Conservation (phyloP, 768 basidiomycete species). For the Boletus rex-veris region DNA sequence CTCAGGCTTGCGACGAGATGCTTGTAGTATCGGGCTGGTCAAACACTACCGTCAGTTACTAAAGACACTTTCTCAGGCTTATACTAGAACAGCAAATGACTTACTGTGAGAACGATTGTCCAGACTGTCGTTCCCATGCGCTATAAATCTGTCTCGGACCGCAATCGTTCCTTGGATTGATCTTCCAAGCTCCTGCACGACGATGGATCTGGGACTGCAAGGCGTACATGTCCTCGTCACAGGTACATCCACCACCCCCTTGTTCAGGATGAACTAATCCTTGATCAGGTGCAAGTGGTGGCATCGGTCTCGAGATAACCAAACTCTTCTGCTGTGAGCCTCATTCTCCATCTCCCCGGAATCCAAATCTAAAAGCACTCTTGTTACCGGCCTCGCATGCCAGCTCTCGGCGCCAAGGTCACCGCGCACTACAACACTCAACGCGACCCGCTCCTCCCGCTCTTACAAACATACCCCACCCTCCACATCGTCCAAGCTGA, state of each 20-base stretch:
- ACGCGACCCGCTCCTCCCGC: conserved; percentile 37
- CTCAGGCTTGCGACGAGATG: no score
- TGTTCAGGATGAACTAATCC: neutral
- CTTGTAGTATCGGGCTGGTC: no score
- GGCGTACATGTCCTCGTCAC: conserved; percentile 67
- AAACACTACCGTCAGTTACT: no score
- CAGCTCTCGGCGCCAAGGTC: conserved; percentile 69
- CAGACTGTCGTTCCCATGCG: no score
- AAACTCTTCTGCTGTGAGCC: conserved; percentile 52
- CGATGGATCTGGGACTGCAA: conserved; percentile 57
- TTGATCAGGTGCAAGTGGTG: conserved; percentile 63
- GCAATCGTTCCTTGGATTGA: no score
- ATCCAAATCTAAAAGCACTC: no score
- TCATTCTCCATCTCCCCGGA: neutral
- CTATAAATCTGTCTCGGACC: no score
- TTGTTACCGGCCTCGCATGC: neutral
- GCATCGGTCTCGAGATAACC: conserved; percentile 65
- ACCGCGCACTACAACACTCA: conserved; percentile 70
- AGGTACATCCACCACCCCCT: conserved; percentile 35
- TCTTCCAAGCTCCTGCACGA: no score
- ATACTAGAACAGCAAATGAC: no score
- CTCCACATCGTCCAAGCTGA: conserved; percentile 49
- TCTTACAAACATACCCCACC: conserved; percentile 36
- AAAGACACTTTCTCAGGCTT: no score
- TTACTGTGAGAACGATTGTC: no score